phyloP scores from a whole-genome alignment of 2,329 filamentous ascomycete species.

The Ophiostoma populinum region DNA sequence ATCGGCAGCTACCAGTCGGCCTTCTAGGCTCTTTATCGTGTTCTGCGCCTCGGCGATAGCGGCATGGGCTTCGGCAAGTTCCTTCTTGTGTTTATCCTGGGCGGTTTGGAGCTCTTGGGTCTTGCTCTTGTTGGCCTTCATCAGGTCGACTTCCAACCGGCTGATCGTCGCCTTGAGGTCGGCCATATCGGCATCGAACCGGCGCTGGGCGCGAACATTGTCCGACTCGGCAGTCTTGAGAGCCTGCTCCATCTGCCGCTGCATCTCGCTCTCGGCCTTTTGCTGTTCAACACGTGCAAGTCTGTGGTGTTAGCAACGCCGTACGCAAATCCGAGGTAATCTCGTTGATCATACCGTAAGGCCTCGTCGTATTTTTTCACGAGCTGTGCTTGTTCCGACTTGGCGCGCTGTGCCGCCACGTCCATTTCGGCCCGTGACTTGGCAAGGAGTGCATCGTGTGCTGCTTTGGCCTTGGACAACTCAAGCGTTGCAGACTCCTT shows the following conservation, averaged over 20 bases:
- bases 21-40: slow-evolving; percentile 16
- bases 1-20: slow-evolving; percentile 14
- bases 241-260: slow-evolving; percentile 19
- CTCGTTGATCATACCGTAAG: slow-evolving; percentile 17
- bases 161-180: slow-evolving; percentile 44
- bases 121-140: slow-evolving; percentile 45
- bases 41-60: slow-evolving; percentile 10
- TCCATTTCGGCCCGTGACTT: no score
- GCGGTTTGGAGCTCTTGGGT: slow-evolving; percentile 40
- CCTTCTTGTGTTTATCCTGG: slow-evolving; percentile 30
- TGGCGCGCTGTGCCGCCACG: no score
- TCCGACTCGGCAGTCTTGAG: slow-evolving; percentile 32
- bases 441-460: slow-evolving; percentile 25
- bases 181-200: slow-evolving; percentile 43
- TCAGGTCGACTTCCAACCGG: slow-evolving; percentile 42
- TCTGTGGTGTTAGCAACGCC: neutral
- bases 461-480: slow-evolving; percentile 23
- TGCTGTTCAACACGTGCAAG: slow-evolving; percentile 14
- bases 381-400: no score
- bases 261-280: slow-evolving; percentile 6
- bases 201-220: slow-evolving; percentile 27
- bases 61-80: slow-evolving; percentile 16
- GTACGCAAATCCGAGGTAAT: no score
- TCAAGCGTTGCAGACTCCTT: slow-evolving; percentile 41
- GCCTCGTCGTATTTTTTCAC: slow-evolving; percentile 52